Percentiles rank a stretch among this genome's conserved stretches.
These are phyloP conservation scores for Hagleromyces aurorensis DNA, from an alignment of 805 yeast genomes.

Conservation along the genomic window DNA sequence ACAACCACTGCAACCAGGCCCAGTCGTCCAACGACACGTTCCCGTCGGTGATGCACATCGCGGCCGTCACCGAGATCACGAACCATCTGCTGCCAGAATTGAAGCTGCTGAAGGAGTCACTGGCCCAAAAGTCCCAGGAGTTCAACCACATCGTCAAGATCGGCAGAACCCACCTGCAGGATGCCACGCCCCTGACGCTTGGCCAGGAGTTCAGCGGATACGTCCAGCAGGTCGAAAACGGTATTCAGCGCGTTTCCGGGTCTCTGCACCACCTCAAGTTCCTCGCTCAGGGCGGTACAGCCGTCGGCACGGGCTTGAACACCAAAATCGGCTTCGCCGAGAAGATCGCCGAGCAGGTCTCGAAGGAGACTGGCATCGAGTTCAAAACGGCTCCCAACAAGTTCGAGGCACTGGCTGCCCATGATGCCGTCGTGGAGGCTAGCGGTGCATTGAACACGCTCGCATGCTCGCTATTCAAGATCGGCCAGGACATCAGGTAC, in stretches of 20 bases:
- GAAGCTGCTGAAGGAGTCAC: slow-evolving; percentile 66
- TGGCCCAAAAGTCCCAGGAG: slow-evolving; percentile 71
- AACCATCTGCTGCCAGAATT: slow-evolving; percentile 73
- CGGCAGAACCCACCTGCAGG: slow-evolving; percentile 98
- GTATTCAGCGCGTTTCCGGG: slow-evolving; percentile 77
- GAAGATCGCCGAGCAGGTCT: slow-evolving; percentile 78
- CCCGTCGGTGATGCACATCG: slow-evolving; percentile 99
- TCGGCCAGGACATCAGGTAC: slow-evolving; percentile 96
- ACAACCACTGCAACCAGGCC: slow-evolving; percentile 97
- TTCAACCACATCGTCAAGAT: slow-evolving; percentile 88
- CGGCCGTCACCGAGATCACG: slow-evolving; percentile 87
- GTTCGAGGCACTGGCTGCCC: slow-evolving; percentile 98
- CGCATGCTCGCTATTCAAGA: slow-evolving; percentile 88
- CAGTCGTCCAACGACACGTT: slow-evolving; percentile 98
- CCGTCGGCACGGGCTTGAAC: slow-evolving; percentile 98
- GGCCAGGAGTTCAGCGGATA: slow-evolving; percentile 98
- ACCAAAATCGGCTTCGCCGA: slow-evolving; percentile 85
- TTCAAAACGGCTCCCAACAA: slow-evolving; percentile 96
- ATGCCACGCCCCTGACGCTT: slow-evolving; percentile 94
- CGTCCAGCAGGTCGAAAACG: slow-evolving; percentile 86
- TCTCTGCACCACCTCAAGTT: slow-evolving; percentile 66
- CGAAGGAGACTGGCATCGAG: slow-evolving; percentile 78
- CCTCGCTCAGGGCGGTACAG: slow-evolving; percentile 99
- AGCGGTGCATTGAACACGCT: slow-evolving; percentile 95
- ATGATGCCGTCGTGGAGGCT: slow-evolving; percentile 96